Evolutionary conservation across 768 basidiomycete species (phyloP).

Genomic region (Gautieria morchelliformis): DNA sequence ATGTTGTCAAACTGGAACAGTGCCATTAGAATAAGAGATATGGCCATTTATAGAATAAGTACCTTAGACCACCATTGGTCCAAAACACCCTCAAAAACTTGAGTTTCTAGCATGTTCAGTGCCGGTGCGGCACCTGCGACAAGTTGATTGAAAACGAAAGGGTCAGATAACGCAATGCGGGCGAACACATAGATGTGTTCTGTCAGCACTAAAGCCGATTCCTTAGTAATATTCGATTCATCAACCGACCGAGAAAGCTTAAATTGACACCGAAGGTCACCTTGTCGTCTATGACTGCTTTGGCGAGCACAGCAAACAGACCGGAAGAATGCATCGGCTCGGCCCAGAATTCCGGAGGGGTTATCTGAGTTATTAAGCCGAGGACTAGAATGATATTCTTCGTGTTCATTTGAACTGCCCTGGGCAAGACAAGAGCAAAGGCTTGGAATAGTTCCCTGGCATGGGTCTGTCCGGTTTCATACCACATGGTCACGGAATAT

Average conservation of each 20-base stretch:
- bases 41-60: conserved; percentile 16
- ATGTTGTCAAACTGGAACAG: conserved; percentile 73
- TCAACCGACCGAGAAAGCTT: conserved; percentile 21
- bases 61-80: conserved; percentile 82
- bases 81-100: conserved; percentile 56
- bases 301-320: conserved; percentile 55
- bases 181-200: conserved; percentile 69
- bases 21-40: not conserved
- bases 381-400: conserved; percentile 54
- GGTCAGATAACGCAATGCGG: conserved; percentile 59
- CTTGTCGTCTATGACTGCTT: conserved; percentile 55
- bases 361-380: conserved; percentile 50
- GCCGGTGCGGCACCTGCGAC: conserved; percentile 51
- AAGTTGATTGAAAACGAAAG: conserved; percentile 59
- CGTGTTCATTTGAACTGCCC: conserved; percentile 44
- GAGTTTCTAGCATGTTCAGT: conserved; percentile 36
- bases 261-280: conserved; percentile 25
- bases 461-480: conserved; percentile 32
- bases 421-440: conserved; percentile 40
- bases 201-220: conserved; percentile 29
- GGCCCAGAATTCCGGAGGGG: conserved; percentile 60
- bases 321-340: conserved; percentile 65
- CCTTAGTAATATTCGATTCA: conserved; percentile 25
- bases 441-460: conserved; percentile 50
- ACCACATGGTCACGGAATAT: not conserved